Evolutionary conservation across 768 basidiomycete species (phyloP).

Genomic region (Leccinum fibrillosum): DNA sequence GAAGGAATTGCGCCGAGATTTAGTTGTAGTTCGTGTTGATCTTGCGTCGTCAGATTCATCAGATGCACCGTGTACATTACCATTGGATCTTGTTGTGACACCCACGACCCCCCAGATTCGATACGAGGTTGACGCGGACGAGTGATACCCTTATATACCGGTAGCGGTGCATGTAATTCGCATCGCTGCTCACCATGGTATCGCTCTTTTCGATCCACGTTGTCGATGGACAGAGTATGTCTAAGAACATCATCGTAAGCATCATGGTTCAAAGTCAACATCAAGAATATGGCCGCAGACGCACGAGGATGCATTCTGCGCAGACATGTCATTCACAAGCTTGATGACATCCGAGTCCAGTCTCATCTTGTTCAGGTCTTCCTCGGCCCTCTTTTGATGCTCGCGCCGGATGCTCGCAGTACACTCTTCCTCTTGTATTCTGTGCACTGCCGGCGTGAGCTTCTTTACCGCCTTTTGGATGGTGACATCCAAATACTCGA

Average conservation of each 20-base stretch:
- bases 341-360: conserved; percentile 10
- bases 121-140: not conserved
- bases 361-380: conserved; percentile 13
- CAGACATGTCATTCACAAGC: conserved; percentile 17
- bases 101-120: conserved; percentile 2
- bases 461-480: conserved; percentile 10
- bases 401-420: not conserved
- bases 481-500: not conserved
- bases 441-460: conserved; percentile 7
- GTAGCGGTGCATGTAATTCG: not conserved
- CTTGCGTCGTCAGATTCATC: conserved; percentile 28
- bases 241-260: conserved; percentile 2
- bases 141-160: not conserved
- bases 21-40: conserved; percentile 26
- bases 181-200: not conserved
- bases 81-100: conserved; percentile 15
- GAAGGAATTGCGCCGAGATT: conserved; percentile 21
- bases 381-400: not conserved
- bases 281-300: not conserved
- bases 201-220: not conserved
- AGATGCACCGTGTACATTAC: conserved; percentile 20
- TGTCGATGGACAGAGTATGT: conserved; percentile 8
- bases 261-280: not conserved
- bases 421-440: conserved; percentile 7
- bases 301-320: conserved; percentile 2